A percentile compares a stretch with the other conserved stretches of the same genome.
These are phyloP conservation scores for Leishmania lainsoni DNA, from an alignment of 208 protist species.

Conservation along the genomic window DNA sequence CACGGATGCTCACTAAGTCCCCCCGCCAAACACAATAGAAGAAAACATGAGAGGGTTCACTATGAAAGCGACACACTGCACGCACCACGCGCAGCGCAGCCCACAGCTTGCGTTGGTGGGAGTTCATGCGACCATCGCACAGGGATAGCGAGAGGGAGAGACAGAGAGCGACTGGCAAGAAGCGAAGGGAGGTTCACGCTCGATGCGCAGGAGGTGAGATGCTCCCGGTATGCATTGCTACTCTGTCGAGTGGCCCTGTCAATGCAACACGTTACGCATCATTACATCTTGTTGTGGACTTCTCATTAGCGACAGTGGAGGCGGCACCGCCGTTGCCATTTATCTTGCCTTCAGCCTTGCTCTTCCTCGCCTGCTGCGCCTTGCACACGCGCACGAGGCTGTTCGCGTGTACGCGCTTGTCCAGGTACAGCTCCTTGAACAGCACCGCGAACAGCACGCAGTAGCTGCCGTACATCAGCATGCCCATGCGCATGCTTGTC, in stretches of 20 bases:
- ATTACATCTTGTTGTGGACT: neutral
- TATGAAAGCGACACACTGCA: neutral
- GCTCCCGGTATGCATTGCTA: neutral
- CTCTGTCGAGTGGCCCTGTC: neutral
- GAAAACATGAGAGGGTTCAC: neutral
- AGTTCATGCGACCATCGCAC: neutral
- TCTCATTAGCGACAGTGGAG: too few relatives aligned
- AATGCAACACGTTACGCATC: neutral
- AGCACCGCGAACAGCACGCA: conserved; percentile 86
- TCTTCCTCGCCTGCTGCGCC: conserved; percentile 1
- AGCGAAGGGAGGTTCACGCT: neutral
- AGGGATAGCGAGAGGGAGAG: neutral
- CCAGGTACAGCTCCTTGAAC: conserved; percentile 53
- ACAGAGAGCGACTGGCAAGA: neutral
- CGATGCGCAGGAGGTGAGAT: neutral
- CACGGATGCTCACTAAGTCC: too few relatives aligned
- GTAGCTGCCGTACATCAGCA: conserved; percentile 92
- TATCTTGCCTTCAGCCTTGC: neutral
- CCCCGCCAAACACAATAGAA: neutral
- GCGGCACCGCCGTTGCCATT: neutral
- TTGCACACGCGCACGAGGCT: conserved; percentile 28
- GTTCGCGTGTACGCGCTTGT: conserved; percentile 28
- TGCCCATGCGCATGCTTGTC: conserved; percentile 44
- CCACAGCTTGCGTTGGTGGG: neutral
- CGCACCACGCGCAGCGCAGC: neutral